Evolutionary conservation across 352 stramenopile genomes (phyloP), one percentile per base, ranked within the genome.

Genomic region (Pythium volutum): DNA sequence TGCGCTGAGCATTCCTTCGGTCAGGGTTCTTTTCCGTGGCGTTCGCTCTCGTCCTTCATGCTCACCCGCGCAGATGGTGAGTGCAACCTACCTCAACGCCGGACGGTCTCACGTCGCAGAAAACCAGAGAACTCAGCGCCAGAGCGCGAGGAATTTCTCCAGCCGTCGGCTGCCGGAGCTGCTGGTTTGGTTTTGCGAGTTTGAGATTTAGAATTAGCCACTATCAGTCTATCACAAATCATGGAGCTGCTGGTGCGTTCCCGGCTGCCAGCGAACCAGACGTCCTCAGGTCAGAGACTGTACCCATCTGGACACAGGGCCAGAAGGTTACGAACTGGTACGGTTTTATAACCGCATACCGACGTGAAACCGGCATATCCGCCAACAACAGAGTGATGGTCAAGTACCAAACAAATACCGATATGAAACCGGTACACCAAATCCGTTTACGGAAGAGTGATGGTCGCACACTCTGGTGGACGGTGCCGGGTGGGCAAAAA

Each of bases 381-480:
- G 11, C 15, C 26, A 22, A 55, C 18, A 6, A n/a, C 3, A 39
- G 55, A 45, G 49, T 43, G 29, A 12, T 33, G 49, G 31, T 31
- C 9, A n/a, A n/a, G n/a, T n/a, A n/a, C n/a, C n/a, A n/a, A n/a
- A n/a, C n/a, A n/a, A 5, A 41, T 54, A 57, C 34, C 34, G 50
- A 47, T 16, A 18, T 10, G 18, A 34, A 45, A 57, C 51, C 51
- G 51, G 36, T 57, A 48, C 23, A 33, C n/a, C 51, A n/a, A 55
- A n/a, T n/a, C n/a, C 36, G 11, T 23, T 29, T 33, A 55, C 18
- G 3, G 9, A 12, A 39, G 55, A 45, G 49, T 43, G 29, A 12
- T 33, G 49, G 31, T 31, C 9, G 6, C 4, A 20, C 55, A 62
- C 43, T 62, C 55, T 49, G 36, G 55, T 62, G 55, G 55, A 42